Percentiles rank a stretch among this genome's conserved stretches.
Conservation (phyloP, 805 yeast genomes). For the Starmerella scarabaei region DNA sequence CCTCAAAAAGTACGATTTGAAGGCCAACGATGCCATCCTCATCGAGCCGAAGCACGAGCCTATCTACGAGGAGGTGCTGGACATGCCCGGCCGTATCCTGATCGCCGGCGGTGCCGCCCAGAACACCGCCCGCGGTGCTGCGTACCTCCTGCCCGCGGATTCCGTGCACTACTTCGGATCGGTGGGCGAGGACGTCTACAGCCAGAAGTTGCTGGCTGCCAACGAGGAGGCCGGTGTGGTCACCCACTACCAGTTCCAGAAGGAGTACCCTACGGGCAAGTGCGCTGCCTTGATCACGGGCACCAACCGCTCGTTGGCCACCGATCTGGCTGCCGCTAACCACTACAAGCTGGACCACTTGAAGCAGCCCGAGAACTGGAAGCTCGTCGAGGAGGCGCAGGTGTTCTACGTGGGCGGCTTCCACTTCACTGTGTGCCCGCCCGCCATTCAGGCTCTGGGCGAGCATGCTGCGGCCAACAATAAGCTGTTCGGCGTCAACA, state of each 20-base stretch:
- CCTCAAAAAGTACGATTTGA: constrained; percentile 67
- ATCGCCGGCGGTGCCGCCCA: constrained; percentile 99
- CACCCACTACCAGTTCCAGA: constrained; percentile 73
- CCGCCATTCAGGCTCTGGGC: constrained; percentile 79
- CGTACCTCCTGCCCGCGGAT: constrained; percentile 66
- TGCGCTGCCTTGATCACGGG: constrained; percentile 94
- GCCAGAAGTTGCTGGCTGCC: constrained; percentile 68
- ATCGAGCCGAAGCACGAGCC: constrained; percentile 74
- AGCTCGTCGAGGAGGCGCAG: constrained; percentile 63
- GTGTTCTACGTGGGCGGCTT: constrained; percentile 94
- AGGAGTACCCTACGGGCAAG: constrained; percentile 76
- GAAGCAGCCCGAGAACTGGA: constrained; percentile 83
- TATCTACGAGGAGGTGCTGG: constrained; percentile 67
- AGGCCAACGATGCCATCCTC: constrained; percentile 88
- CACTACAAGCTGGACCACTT: constrained; percentile 85
- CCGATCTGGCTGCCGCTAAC: constrained; percentile 97
- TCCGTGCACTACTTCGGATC: constrained; percentile 92
- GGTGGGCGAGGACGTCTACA: constrained; percentile 84
- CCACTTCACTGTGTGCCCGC: constrained; percentile 96
- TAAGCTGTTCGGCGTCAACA: constrained; percentile 70
- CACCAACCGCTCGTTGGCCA: constrained; percentile 78
- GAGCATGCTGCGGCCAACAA: constrained; percentile 77
- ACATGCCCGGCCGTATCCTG: constrained; percentile 45
- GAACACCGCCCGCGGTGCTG: constrained; percentile 98
- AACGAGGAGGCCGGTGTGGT: constrained; percentile 78